Evolutionary conservation across 2,329 filamentous ascomycete genomes (phyloP), one percentile per base, ranked within the genome.

Genomic region (Pseudohalonectria lignicola): DNA sequence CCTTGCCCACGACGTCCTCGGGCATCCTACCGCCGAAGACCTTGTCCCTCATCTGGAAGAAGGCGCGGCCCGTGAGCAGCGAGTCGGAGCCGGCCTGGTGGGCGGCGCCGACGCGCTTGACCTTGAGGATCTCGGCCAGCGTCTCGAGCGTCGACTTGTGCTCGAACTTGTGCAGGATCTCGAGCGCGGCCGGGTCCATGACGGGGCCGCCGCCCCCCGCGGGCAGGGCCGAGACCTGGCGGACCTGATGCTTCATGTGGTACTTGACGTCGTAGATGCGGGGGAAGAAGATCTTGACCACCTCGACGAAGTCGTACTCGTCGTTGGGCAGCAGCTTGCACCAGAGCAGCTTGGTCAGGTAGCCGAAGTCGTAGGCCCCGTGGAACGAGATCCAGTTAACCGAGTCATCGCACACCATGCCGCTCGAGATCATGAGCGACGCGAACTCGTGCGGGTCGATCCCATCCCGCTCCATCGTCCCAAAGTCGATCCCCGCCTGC

Each of bases 321-420:
- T 94, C 86, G 49, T 87, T 84, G 1, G 92, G 92, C 7, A 98
- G 69, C 32, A 82, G 77, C 47, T 79, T 74, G 61, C 84, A 84
- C 41, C 85, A 81, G 57, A 98, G 79, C 41, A 95, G 79, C 63
- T 98, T 98, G 53, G 93, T 88, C 34, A 98, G 69, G 54, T 96
- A 96, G 35, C 88, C 92, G 61, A 98, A 96, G 64, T 98, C 92
- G 61, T 98, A 98, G 43, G 90, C 92, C 20, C 86, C 92, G 59
- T 98, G 92, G 63, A 96, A 96, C 4, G 86, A 94, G 46, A 98
- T 85, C 92, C 92, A 98, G 56, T 86, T 82, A 39, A 95, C 84
- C 41, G 93, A 79, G 29, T 92, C 80, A 46, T 85, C 78, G 51
- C 92, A 82, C 11, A 93, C 86, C 33, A 98, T 72, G 8, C 92